phyloP scores from a whole-genome alignment of 371 early-diverging fungal genomes.

The Saksenaea oblongispora region DNA sequence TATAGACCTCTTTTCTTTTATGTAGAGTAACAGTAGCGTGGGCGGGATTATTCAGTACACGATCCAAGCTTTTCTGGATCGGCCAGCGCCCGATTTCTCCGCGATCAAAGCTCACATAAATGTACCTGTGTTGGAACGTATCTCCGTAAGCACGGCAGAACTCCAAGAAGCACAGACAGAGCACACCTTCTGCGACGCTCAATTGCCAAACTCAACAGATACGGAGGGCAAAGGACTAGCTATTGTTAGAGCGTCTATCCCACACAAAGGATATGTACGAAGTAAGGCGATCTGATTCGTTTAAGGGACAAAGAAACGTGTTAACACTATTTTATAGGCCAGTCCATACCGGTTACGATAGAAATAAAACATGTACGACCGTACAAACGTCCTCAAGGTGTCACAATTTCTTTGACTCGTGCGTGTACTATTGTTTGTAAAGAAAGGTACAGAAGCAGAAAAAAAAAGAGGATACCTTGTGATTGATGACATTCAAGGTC shows the following conservation, averaged over 20 bases:
- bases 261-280: slow-evolving; percentile 12
- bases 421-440: slow-evolving; percentile 10
- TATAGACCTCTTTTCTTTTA: neutral
- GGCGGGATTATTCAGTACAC: slow-evolving; percentile 20
- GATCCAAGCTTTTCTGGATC: slow-evolving; percentile 18
- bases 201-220: neutral
- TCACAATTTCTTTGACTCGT: slow-evolving; percentile 16
- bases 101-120: slow-evolving; percentile 1
- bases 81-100: slow-evolving; percentile 9
- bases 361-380: slow-evolving; percentile 16
- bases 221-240: neutral
- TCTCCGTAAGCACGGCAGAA: slow-evolving; percentile 4
- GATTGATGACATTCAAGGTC: slow-evolving; percentile 1
- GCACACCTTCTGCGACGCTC: neutral
- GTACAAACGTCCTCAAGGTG: slow-evolving; percentile 1
- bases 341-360: slow-evolving; percentile 14
- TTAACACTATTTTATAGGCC: slow-evolving; percentile 10
- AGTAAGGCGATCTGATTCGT: slow-evolving; percentile 10
- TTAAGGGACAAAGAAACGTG: neutral
- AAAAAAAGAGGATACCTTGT: neutral
- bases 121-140: slow-evolving; percentile 16
- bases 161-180: slow-evolving; percentile 9
- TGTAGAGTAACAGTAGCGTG: slow-evolving; percentile 14
- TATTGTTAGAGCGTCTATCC: neutral
- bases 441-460: slow-evolving; percentile 12